Base-by-base conservation (phyloP, 164 flowering plant species). In the Vitis riparia region DNA sequence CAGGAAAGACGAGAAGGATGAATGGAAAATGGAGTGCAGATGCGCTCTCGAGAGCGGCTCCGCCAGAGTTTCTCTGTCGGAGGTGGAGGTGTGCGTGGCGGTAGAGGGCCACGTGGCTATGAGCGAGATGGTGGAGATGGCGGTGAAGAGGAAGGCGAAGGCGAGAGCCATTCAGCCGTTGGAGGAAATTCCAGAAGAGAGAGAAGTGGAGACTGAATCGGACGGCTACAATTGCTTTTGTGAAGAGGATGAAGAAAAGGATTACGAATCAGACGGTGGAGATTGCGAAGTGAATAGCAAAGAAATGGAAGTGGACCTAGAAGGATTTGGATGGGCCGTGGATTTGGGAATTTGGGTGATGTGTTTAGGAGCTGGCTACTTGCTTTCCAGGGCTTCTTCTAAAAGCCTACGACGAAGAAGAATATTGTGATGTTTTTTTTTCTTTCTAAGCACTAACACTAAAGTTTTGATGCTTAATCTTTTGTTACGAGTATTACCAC, bases 181-280 rank as follows among this genome's bases (percentile, higher is more conserved):
- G 80, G 91, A 87, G 79, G 91, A 83, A 73, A 93, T 93, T 44
- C 94, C 92, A n/a, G 98, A 91, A 80, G 87, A 78, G 77, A 79
- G 79, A n/a, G 89, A 78, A 72, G 73, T 17, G 62, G 85, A 17
- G 8, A 56, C 15, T n/a, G 86, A 78, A 60, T 68, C 27, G 32
- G 80, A 73, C 55, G 74, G 63, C 16, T 69, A 69, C 19, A 71
- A 78, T 55, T 71, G 80, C 59, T 53, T 71, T 15, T 63, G 75
- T 51, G 59, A 57, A 12, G 62, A 51, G 51, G 62, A 16, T 15
- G 72, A n/a, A 23, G 27, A 23, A 1, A 23, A 23, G 47, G 72
- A 51, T 47, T 16, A 65, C 9, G 74, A 62, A 68, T 69, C 60
- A 47, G 80, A 65, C 71, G 71, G 37, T 48, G 70, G 71, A 17